Evolutionary conservation across 129 eudicot species (phyloP).

Genomic region (Flaveria brownii): DNA sequence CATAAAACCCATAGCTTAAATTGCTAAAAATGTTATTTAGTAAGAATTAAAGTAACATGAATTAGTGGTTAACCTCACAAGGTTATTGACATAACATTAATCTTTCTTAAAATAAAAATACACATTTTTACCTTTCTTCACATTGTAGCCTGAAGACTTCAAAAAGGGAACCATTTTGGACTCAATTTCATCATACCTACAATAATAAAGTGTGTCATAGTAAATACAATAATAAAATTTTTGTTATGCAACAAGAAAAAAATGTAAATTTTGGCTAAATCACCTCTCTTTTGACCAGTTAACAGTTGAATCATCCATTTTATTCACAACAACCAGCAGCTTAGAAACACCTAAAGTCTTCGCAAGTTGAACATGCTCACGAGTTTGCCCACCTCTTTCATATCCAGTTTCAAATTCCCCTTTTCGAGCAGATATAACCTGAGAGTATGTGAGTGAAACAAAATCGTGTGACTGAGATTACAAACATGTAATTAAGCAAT

Average conservation of each 20-base stretch:
- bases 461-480: not conserved
- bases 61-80: too few species aligned
- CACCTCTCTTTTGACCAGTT: constrained; percentile 91
- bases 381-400: constrained; percentile 99
- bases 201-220: not conserved
- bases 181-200: constrained; percentile 86
- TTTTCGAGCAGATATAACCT: constrained; percentile 98
- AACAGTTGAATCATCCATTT: constrained; percentile 96
- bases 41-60: too few species aligned
- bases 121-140: constrained; percentile 79
- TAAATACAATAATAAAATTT: not conserved
- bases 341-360: constrained; percentile 94
- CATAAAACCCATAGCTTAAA: too few species aligned
- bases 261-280: not conserved
- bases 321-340: constrained; percentile 89
- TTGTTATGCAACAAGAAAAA: not conserved
- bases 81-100: not conserved
- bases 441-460: not conserved
- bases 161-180: constrained; percentile 80
- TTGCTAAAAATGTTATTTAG: too few species aligned
- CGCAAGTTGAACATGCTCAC: constrained; percentile 98
- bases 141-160: constrained; percentile 82
- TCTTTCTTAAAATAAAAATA: not conserved
- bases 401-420: constrained; percentile 99
- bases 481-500: constrained; percentile 6